Percentiles rank a stretch among this genome's conserved stretches.
phyloP scores from a whole-genome alignment of 768 basidiomycete species.

The Calvatia gigantea region DNA sequence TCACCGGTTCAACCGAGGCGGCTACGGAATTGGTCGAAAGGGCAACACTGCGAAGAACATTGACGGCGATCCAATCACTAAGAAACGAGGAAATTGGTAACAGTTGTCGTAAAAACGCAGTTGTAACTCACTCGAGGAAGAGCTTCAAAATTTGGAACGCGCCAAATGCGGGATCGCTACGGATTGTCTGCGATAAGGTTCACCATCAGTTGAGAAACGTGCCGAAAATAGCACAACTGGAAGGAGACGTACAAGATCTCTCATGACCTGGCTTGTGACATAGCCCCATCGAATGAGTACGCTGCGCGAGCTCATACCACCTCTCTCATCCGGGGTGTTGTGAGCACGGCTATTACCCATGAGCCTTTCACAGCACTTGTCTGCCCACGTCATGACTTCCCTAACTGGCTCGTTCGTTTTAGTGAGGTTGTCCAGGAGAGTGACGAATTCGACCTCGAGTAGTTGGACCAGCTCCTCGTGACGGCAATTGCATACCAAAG shows the following conservation, averaged over 20 bases:
- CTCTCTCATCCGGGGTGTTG: conserved; percentile 63
- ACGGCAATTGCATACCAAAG: conserved; percentile 88
- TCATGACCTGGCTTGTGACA: conserved; percentile 90
- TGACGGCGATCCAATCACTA: conserved; percentile 91
- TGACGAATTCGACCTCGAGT: conserved; percentile 79
- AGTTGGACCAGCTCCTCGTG: conserved; percentile 86
- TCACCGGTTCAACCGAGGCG: conserved; percentile 87
- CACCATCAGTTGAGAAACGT: conserved; percentile 7
- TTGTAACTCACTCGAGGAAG: conserved; percentile 74
- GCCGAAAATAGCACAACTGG: conserved; percentile 5
- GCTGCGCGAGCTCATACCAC: conserved; percentile 82
- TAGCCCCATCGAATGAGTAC: conserved; percentile 90
- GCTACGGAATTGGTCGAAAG: conserved; percentile 89
- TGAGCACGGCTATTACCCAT: conserved; percentile 66
- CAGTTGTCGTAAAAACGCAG: background rate
- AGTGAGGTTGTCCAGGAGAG: conserved; percentile 65
- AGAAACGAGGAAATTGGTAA: conserved; percentile 3
- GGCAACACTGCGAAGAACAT: conserved; percentile 82
- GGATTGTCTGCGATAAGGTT: conserved; percentile 63
- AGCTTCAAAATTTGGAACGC: conserved; percentile 90
- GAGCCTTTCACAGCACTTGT: conserved; percentile 81
- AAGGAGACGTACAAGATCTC: conserved; percentile 66
- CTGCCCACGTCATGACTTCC: conserved; percentile 89
- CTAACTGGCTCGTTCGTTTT: conserved; percentile 79
- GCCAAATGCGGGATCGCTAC: conserved; percentile 89